These are phyloP conservation scores for Cyberlindnera veronae DNA, from an alignment of 805 yeast species.

Conservation along the genomic window DNA sequence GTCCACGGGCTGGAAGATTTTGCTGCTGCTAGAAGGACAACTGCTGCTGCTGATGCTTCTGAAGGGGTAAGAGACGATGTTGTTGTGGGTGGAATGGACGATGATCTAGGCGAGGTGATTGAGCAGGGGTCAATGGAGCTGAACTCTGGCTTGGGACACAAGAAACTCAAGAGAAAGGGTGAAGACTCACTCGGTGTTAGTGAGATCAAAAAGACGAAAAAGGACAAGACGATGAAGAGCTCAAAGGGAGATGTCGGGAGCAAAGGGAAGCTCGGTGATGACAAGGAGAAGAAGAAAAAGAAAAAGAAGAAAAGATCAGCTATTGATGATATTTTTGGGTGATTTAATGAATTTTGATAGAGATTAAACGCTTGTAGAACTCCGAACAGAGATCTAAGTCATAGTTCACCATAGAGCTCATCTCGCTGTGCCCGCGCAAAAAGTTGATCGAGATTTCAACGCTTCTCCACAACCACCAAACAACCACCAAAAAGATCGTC, in stretches of 20 bases:
- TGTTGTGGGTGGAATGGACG: neutral
- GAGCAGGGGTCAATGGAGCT: constrained; percentile 23
- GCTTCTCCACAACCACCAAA: too few relatives aligned
- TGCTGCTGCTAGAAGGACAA: constrained; percentile 3
- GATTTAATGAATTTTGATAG: too few relatives aligned
- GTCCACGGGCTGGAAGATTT: constrained; percentile 15
- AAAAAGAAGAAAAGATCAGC: constrained; percentile 49
- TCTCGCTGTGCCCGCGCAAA: too few relatives aligned
- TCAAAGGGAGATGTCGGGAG: constrained; percentile 9
- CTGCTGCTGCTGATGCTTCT: neutral
- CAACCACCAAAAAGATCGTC: too few relatives aligned
- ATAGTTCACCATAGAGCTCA: neutral
- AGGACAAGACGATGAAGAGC: constrained; percentile 12
- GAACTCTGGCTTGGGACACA: neutral
- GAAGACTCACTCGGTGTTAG: neutral
- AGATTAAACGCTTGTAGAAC: neutral
- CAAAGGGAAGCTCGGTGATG: constrained; percentile 5
- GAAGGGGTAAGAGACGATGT: neutral
- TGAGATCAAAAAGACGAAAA: neutral
- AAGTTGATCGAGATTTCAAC: too few relatives aligned
- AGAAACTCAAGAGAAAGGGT: constrained; percentile 4
- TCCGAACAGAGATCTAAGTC: neutral
- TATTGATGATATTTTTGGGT: constrained; percentile 77
- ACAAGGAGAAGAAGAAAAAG: constrained; percentile 29
- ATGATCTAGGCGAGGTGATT: constrained; percentile 30